Evolutionary conservation across 148 eudicot genomes (phyloP).

Genomic region (Mesembryanthemum crystallinum): DNA sequence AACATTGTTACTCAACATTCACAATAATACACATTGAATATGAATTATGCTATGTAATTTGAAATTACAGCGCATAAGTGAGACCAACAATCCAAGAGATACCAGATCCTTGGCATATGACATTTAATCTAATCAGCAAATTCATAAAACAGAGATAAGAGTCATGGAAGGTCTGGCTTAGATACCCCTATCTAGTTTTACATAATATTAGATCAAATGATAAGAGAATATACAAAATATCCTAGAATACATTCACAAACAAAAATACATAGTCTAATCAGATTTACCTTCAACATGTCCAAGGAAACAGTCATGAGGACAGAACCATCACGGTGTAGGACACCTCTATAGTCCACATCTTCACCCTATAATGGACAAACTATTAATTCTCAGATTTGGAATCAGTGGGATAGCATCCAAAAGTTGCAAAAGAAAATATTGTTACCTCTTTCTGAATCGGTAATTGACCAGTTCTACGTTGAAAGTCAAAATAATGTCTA

Average conservation of each 20-base stretch:
- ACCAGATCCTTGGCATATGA: slow-evolving; percentile 4
- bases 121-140: not conserved
- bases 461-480: slow-evolving; percentile 84
- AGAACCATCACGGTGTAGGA: slow-evolving; percentile 98
- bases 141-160: not conserved
- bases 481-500: slow-evolving; percentile 91
- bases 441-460: slow-evolving; percentile 88
- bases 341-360: slow-evolving; percentile 92
- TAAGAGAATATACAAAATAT: not conserved
- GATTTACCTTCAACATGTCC: slow-evolving; percentile 82
- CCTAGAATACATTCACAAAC: too few relatives aligned
- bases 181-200: not conserved
- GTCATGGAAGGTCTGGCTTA: not conserved
- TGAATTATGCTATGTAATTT: not conserved
- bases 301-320: slow-evolving; percentile 84
- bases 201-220: not conserved
- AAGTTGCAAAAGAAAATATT: not conserved
- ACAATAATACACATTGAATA: not conserved
- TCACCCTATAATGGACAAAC: slow-evolving; percentile 58
- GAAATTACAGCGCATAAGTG: too few relatives aligned
- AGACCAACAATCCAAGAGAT: not conserved
- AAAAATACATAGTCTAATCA: too few relatives aligned
- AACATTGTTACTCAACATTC: not conserved
- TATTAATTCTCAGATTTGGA: slow-evolving; percentile 2
- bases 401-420: not conserved